Evolutionary conservation across 257 asterid species (phyloP).

Genomic region (Linaria vulgaris): DNA sequence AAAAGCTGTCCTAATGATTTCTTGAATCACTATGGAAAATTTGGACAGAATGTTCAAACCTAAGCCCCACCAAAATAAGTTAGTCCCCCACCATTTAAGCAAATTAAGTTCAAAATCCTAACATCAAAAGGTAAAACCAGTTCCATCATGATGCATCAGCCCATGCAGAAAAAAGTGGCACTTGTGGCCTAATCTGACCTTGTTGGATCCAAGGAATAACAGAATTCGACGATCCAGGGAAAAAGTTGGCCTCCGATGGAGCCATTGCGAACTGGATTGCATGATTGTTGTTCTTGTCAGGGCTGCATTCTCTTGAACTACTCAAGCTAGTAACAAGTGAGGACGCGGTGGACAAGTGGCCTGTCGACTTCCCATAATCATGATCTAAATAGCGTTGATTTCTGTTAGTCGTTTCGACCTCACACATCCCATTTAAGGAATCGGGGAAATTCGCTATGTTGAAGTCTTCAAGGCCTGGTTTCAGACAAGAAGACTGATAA

Average conservation of each 20-base stretch:
- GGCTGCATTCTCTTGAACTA: constrained; percentile 71
- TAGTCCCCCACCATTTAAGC: constrained; percentile 29
- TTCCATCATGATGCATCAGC: constrained; percentile 56
- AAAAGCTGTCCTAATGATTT: constrained; percentile 29
- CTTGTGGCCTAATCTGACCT: constrained; percentile 64
- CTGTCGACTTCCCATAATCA: constrained; percentile 29
- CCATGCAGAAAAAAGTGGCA: constrained; percentile 89
- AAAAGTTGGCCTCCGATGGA: constrained; percentile 40
- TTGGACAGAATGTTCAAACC: constrained; percentile 22
- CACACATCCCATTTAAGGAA: constrained; percentile 34
- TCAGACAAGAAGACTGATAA: constrained; percentile 42
- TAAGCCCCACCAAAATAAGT: constrained; percentile 31
- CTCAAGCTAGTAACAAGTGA: constrained; percentile 54
- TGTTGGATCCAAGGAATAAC: constrained; percentile 56
- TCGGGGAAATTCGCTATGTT: constrained; percentile 32
- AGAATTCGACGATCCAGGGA: constrained; percentile 36
- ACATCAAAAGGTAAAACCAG: not conserved
- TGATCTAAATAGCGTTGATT: constrained; percentile 30
- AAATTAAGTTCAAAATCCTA: constrained; percentile 21
- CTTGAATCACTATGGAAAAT: constrained; percentile 24
- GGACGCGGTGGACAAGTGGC: constrained; percentile 43
- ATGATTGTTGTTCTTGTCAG: constrained; percentile 36
- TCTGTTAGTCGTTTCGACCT: constrained; percentile 28
- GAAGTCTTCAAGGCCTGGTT: constrained; percentile 34
- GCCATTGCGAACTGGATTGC: constrained; percentile 36